A percentile compares a stretch with the other conserved stretches of the same genome.
These are phyloP conservation scores for Torulaspora gathmanii DNA, from an alignment of 805 yeast species.

Conservation along the genomic window DNA sequence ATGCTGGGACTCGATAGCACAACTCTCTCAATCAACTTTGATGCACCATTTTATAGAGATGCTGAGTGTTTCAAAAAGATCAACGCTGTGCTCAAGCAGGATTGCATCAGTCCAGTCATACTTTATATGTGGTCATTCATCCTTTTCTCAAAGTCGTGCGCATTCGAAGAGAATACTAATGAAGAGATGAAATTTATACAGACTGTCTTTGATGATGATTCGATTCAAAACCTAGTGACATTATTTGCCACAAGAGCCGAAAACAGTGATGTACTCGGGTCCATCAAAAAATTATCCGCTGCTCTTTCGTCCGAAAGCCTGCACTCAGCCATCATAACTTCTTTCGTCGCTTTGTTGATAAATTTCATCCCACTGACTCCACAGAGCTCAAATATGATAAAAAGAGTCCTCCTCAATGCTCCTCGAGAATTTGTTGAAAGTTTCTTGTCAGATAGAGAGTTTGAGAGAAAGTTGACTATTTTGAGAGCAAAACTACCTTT, in stretches of 20 bases:
- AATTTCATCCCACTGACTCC: constrained; percentile 47
- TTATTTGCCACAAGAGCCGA: constrained; percentile 39
- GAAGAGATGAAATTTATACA: constrained; percentile 16
- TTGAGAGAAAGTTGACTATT: constrained; percentile 37
- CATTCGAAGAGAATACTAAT: constrained; percentile 40
- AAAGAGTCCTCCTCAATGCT: constrained; percentile 29
- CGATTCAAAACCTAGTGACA: constrained; percentile 17
- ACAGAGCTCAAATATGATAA: constrained; percentile 32
- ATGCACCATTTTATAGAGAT: constrained; percentile 41
- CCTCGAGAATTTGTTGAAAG: constrained; percentile 40
- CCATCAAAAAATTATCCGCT: constrained; percentile 40
- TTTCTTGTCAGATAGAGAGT: constrained; percentile 35
- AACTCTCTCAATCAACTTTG: constrained; percentile 39
- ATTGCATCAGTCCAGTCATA: constrained; percentile 45
- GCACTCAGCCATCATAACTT: constrained; percentile 43
- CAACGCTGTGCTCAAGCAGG: constrained; percentile 38
- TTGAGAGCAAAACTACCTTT: constrained; percentile 73
- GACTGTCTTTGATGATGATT: constrained; percentile 12
- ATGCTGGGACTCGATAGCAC: constrained; percentile 55
- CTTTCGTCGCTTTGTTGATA: constrained; percentile 35
- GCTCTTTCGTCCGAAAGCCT: constrained; percentile 46
- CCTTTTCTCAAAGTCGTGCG: constrained; percentile 47
- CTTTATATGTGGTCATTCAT: constrained; percentile 65
- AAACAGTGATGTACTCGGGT: constrained; percentile 43
- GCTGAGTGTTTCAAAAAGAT: constrained; percentile 38